Conservation (phyloP, 164 flowering plant genomes). For the Nelumbo lutea region DNA sequence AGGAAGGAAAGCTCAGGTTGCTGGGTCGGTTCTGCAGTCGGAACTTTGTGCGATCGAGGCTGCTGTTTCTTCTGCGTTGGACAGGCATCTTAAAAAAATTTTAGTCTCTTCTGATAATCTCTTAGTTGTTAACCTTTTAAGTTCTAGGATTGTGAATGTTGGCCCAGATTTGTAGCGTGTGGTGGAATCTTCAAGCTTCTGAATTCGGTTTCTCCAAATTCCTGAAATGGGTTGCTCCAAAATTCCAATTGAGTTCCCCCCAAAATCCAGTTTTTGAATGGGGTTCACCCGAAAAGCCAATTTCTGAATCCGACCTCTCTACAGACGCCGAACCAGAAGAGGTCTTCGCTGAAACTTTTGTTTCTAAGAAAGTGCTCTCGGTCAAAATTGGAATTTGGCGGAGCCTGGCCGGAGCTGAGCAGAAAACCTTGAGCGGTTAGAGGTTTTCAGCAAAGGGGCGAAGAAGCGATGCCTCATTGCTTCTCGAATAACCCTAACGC, state of each 20-base stretch:
- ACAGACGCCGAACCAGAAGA: constrained; percentile 6
- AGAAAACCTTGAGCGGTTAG: not conserved
- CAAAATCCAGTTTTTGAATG: not conserved
- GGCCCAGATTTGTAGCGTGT: constrained; percentile 32
- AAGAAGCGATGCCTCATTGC: not conserved
- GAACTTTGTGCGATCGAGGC: too few relatives aligned
- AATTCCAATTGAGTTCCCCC: constrained; percentile 2
- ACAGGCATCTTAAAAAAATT: constrained; percentile 20
- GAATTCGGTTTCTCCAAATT: constrained; percentile 7
- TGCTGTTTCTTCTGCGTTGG: too few relatives aligned
- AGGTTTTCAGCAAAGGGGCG: not conserved
- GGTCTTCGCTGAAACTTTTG: not conserved
- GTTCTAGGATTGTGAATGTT: constrained; percentile 28
- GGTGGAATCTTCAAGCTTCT: not conserved
- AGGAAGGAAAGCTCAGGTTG: too few relatives aligned
- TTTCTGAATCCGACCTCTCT: constrained; percentile 5
- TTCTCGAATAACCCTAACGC: not conserved
- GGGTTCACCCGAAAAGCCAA: constrained; percentile 1
- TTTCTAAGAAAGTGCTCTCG: not conserved
- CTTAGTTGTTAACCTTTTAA: too few relatives aligned
- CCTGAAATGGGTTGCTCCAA: constrained; percentile 10
- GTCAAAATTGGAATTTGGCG: not conserved
- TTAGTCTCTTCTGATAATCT: constrained; percentile 21
- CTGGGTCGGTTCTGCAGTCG: too few relatives aligned
- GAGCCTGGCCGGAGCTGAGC: constrained; percentile 6